Evolutionary conservation across 106 monocot species (phyloP).

Genomic region (Acorus calamus): DNA sequence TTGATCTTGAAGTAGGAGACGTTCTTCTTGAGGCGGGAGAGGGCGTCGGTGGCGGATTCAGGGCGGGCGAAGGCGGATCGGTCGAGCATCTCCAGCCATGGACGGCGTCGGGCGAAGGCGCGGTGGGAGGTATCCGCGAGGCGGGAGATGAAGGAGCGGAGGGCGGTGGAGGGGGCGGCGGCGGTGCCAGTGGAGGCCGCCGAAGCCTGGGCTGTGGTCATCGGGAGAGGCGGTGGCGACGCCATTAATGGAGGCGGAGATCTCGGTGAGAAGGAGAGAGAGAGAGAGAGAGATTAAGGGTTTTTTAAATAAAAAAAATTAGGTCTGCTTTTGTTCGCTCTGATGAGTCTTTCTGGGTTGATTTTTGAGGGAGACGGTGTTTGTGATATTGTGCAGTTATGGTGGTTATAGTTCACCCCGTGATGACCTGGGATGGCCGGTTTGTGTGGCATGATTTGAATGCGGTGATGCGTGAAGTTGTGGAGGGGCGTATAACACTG

Average conservation of each 20-base stretch:
- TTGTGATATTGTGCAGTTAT: too few relatives aligned
- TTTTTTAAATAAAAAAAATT: too few relatives aligned
- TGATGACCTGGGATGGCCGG: too few relatives aligned
- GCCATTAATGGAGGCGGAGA: neutral
- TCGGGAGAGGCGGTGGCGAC: slow-evolving; percentile 14
- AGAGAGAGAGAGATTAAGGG: too few relatives aligned
- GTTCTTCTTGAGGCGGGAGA: slow-evolving; percentile 35
- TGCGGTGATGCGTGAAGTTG: too few relatives aligned
- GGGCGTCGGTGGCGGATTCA: slow-evolving; percentile 27
- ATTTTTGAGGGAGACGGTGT: too few relatives aligned
- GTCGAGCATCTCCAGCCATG: slow-evolving; percentile 43
- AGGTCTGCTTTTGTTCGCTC: too few relatives aligned
- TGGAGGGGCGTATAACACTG: too few relatives aligned
- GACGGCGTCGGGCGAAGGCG: slow-evolving; percentile 33
- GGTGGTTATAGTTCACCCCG: too few relatives aligned
- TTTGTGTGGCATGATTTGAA: too few relatives aligned
- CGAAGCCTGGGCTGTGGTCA: slow-evolving; percentile 29
- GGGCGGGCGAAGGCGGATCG: slow-evolving; percentile 42
- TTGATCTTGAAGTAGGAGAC: slow-evolving; percentile 44
- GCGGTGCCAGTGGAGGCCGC: slow-evolving; percentile 3
- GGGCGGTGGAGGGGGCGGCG: slow-evolving; percentile 12
- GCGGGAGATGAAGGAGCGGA: slow-evolving; percentile 24
- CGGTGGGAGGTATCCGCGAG: slow-evolving; percentile 14
- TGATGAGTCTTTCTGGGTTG: too few relatives aligned
- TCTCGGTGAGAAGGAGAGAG: too few relatives aligned